phyloP scores from a whole-genome alignment of 768 basidiomycete species.

The Russula emetica region DNA sequence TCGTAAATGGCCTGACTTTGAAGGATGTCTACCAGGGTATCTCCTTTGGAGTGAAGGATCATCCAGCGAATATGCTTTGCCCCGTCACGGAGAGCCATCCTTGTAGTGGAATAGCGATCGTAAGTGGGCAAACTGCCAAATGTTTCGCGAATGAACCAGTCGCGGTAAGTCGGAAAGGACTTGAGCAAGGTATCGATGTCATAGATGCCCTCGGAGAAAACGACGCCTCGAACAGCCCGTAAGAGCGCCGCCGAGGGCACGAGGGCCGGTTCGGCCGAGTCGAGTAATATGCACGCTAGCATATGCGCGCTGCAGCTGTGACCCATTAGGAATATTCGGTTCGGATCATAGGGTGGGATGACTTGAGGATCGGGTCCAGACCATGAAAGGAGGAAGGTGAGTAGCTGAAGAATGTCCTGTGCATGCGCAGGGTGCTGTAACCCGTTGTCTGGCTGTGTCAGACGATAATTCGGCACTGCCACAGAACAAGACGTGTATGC shows the following conservation, averaged over 20 bases:
- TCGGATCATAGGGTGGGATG: slow-evolving; percentile 39
- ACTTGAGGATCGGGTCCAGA: slow-evolving; percentile 30
- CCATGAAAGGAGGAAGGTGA: slow-evolving; percentile 55
- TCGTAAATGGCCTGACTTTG: slow-evolving; percentile 61
- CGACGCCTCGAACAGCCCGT: slow-evolving; percentile 47
- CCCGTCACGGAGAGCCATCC: slow-evolving; percentile 38
- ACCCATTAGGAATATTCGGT: slow-evolving; percentile 56
- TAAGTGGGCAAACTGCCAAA: slow-evolving; percentile 57
- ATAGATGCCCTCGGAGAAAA: slow-evolving; percentile 75
- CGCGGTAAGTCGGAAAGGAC: slow-evolving; percentile 61
- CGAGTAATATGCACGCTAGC: slow-evolving; percentile 63
- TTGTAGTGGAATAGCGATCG: slow-evolving; percentile 43
- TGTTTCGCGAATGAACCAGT: slow-evolving; percentile 62
- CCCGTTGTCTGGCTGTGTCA: slow-evolving; percentile 45
- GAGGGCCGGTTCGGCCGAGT: slow-evolving; percentile 44
- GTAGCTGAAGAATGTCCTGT: slow-evolving; percentile 57
- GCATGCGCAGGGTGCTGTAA: slow-evolving; percentile 70
- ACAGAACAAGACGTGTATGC: slow-evolving; percentile 51
- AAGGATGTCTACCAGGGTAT: slow-evolving; percentile 56
- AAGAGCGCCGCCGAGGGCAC: slow-evolving; percentile 44
- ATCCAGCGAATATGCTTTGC: slow-evolving; percentile 53
- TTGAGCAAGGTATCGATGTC: slow-evolving; percentile 61
- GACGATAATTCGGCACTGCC: slow-evolving; percentile 73
- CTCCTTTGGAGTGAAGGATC: slow-evolving; percentile 69
- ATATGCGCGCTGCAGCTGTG: slow-evolving; percentile 86